These are phyloP conservation scores for Pleurotus giganteus DNA, from an alignment of 768 basidiomycete species.

Conservation along the genomic window DNA sequence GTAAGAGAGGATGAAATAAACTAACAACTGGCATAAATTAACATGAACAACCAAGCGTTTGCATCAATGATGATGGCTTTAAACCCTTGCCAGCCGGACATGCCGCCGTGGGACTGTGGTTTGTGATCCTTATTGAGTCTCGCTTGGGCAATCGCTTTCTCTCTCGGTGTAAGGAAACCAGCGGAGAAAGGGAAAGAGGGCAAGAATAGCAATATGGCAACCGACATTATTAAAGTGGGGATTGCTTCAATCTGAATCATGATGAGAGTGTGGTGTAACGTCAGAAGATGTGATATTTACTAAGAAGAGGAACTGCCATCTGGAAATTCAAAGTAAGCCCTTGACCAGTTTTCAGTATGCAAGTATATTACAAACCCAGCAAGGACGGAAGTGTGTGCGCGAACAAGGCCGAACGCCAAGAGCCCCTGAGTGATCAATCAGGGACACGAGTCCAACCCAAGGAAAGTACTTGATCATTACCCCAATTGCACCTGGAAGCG, in stretches of 20 bases:
- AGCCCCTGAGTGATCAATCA: slow-evolving; percentile 36
- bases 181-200: slow-evolving; percentile 57
- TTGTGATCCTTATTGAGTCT: slow-evolving; percentile 53
- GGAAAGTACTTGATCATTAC: slow-evolving; percentile 21
- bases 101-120: slow-evolving; percentile 56
- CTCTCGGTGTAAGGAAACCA: slow-evolving; percentile 47
- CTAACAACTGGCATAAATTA: slow-evolving; percentile 52
- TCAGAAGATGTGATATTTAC: slow-evolving; percentile 20
- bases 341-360: slow-evolving; percentile 16
- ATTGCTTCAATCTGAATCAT: slow-evolving; percentile 50
- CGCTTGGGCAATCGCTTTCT: slow-evolving; percentile 57
- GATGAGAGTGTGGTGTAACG: not conserved
- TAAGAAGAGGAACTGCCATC: slow-evolving; percentile 62
- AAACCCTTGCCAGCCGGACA: slow-evolving; percentile 55
- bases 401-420: slow-evolving; percentile 54
- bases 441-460: not conserved
- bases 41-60: slow-evolving; percentile 52
- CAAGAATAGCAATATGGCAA: slow-evolving; percentile 45
- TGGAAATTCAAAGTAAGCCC: slow-evolving; percentile 15
- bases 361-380: slow-evolving; percentile 27
- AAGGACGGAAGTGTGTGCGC: slow-evolving; percentile 44
- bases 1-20: slow-evolving; percentile 1
- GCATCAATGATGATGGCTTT: slow-evolving; percentile 47
- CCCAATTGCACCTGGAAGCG: slow-evolving; percentile 54
- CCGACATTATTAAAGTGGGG: slow-evolving; percentile 52